Evolutionary conservation across 352 stramenopile species (phyloP).

Genomic region (Phytophthora melonis): DNA sequence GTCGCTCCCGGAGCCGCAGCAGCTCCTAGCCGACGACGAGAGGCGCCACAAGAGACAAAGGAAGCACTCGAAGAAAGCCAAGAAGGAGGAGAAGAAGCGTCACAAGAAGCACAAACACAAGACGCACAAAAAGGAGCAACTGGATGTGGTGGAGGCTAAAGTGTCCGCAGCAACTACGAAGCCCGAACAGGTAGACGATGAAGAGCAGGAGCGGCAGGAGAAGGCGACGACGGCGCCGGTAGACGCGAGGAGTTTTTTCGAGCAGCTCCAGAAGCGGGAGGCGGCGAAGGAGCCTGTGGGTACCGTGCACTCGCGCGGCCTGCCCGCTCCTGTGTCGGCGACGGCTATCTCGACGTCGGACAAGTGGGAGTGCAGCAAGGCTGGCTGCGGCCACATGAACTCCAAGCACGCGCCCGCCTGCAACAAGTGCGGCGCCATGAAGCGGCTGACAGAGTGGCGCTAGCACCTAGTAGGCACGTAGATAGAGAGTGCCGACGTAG

Average conservation of each 20-base stretch:
- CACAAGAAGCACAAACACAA: conserved; percentile 43
- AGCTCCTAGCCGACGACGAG: conserved; percentile 15
- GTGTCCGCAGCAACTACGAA: background rate
- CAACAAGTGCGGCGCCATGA: conserved; percentile 83
- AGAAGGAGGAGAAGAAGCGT: conserved; percentile 45
- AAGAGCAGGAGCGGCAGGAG: conserved; percentile 6
- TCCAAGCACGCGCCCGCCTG: conserved; percentile 66
- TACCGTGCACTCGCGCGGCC: conserved; percentile 65
- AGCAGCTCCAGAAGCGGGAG: conserved; percentile 69
- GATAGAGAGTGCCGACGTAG: conserved; percentile 35
- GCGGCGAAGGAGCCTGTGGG: conserved; percentile 63
- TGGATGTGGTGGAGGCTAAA: background rate
- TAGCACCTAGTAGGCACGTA: no score
- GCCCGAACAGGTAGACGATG: background rate
- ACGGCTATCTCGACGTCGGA: conserved; percentile 43
- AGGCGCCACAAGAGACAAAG: conserved; percentile 20
- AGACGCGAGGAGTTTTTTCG: conserved; percentile 71
- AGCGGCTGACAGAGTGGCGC: conserved; percentile 77
- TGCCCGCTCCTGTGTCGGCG: conserved; percentile 35
- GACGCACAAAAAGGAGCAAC: conserved; percentile 23
- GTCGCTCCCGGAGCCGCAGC: conserved; percentile 25
- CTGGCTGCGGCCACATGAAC: conserved; percentile 75
- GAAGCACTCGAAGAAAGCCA: conserved; percentile 35
- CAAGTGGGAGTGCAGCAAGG: conserved; percentile 78
- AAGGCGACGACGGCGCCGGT: background rate